Base-by-base conservation (phyloP, 768 basidiomycete species). In the Tylopilus intermedius region DNA sequence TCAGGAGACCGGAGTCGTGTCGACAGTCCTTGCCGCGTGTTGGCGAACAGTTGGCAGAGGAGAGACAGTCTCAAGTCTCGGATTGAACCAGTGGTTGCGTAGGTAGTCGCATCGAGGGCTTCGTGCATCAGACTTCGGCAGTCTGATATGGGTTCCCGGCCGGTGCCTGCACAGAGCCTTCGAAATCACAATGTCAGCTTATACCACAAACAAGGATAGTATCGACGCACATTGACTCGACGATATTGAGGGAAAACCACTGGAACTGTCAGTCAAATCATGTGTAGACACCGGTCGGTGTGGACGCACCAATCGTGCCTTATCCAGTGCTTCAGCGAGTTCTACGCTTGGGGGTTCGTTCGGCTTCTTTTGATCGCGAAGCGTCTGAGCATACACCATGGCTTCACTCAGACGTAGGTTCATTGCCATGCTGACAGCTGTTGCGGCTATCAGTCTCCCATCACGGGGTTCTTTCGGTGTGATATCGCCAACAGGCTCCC, bases 341-440 rank as follows among this genome's bases (percentile, higher is more conserved):
- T 74, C 70, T 8, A 59, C 54, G 33, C 55, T 51, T 30, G 66
- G 58, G 4, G 62, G 57, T 3, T 71, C 62, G 18, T 61, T 59
- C 4, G 59, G 46, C 54, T 65, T 67, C 49, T 62, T 69, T 27
- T 65, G 60, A 33, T 55, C 59, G 22, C 69, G 63, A 41, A 76
- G 63, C 4, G 51, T 61, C 32, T 55, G 60, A 21, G 62, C 67
- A 48, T 70, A 65, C 21, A 65, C 57, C 52, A 73, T 70, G 8
- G 71, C 73, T 45, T 70, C 62, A 45, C 70, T 67, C 4, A 77
- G 62, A 26, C 69, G 71, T 46, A 79, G 58, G 56, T 74, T 76
- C 61, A 73, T 75, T 21, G 75, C 76, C 74, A 76, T 77, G 45
- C 70, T 74, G 26, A 78, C 70, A 11, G 78, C 78, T 2, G 67